These are phyloP conservation scores for Blastomyces parvus DNA, from an alignment of 2,329 filamentous ascomycete species.

Conservation along the genomic window DNA sequence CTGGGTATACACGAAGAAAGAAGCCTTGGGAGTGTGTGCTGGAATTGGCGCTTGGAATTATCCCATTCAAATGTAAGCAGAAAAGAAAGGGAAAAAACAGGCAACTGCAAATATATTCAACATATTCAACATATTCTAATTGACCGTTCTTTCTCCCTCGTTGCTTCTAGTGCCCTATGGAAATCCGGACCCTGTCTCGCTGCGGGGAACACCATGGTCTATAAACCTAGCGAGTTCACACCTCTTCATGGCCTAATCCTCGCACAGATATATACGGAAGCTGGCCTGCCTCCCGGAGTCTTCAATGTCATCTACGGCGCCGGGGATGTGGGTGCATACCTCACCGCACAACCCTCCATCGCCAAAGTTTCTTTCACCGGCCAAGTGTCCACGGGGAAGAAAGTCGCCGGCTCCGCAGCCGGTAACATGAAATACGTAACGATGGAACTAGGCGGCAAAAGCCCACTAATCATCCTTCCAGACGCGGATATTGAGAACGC, in stretches of 20 bases:
- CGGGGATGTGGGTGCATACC: conserved; percentile 64
- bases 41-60: conserved; percentile 92
- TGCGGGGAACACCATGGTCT: conserved; percentile 82
- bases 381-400: conserved; percentile 72
- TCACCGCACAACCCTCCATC: conserved; percentile 62
- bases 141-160: neutral
- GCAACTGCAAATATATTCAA: neutral
- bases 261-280: conserved; percentile 66
- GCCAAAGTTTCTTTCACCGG: conserved; percentile 87
- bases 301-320: conserved; percentile 82
- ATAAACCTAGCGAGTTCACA: conserved; percentile 82
- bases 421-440: conserved; percentile 81
- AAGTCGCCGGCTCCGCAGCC: conserved; percentile 67
- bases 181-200: conserved; percentile 79
- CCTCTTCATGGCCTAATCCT: conserved; percentile 70
- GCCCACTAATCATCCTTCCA: conserved; percentile 67
- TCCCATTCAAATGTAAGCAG: conserved; percentile 63
- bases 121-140: conserved; percentile 1
- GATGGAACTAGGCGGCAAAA: conserved; percentile 87
- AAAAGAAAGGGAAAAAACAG: neutral
- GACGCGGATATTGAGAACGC: conserved; percentile 70
- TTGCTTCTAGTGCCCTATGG: conserved; percentile 55
- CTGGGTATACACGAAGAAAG: conserved; percentile 74
- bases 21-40: conserved; percentile 71
- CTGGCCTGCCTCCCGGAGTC: conserved; percentile 69